Conservation (phyloP, 345 rosid species). For the Heritiera littoralis region DNA sequence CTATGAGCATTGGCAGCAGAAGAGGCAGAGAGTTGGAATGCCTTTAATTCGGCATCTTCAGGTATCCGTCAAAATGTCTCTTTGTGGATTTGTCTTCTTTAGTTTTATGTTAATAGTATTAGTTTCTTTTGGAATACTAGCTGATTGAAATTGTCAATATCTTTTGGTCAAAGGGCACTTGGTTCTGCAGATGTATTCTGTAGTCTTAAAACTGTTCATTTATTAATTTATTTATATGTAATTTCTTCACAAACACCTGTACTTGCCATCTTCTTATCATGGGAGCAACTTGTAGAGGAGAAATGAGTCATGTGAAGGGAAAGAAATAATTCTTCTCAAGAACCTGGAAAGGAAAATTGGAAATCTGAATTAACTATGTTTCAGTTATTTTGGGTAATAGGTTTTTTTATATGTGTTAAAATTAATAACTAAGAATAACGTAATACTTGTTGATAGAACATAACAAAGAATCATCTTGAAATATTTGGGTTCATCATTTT, state of each 20-base stretch:
- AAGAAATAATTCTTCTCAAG: not conserved
- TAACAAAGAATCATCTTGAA: not conserved
- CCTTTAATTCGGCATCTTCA: slow-evolving; percentile 92
- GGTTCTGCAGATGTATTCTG: not conserved
- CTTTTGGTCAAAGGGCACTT: slow-evolving; percentile 4
- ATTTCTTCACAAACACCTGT: not conserved
- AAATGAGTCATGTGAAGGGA: not conserved
- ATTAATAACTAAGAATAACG: not conserved
- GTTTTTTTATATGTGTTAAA: not conserved
- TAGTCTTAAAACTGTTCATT: not conserved
- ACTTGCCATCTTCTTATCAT: not conserved
- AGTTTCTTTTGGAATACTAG: not conserved
- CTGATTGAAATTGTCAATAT: not conserved
- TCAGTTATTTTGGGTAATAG: not conserved
- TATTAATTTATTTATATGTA: not conserved
- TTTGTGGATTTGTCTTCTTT: not conserved
- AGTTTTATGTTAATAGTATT: not conserved
- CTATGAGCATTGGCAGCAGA: slow-evolving; percentile 74
- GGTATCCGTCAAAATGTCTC: slow-evolving; percentile 45
- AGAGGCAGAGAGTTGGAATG: slow-evolving; percentile 81
- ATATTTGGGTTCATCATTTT: not conserved
- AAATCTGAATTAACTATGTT: not conserved
- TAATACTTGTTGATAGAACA: not conserved
- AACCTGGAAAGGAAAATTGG: not conserved
- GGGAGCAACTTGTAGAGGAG: not conserved